phyloP scores from a whole-genome alignment of 1,139 yeast genomes.

The Magnusiomyces tetraspermus region DNA sequence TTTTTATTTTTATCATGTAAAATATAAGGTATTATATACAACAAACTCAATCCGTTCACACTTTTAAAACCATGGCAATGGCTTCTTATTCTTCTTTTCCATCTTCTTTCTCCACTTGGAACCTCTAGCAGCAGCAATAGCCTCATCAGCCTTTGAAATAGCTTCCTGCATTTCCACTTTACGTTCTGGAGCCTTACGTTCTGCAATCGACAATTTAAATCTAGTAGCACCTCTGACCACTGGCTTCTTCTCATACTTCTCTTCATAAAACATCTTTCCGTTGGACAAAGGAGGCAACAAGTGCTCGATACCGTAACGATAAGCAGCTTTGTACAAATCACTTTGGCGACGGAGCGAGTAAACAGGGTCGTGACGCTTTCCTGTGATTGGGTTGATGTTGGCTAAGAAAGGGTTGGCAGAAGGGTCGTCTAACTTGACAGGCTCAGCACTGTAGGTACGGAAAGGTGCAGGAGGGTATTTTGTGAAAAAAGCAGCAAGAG shows the following conservation, averaged over 20 bases:
- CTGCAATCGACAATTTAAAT: slow-evolving; percentile 79
- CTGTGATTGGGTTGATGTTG: slow-evolving; percentile 74
- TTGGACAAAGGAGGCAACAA: slow-evolving; percentile 66
- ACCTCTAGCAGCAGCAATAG: slow-evolving; percentile 57
- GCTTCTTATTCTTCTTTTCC: slow-evolving; percentile 19
- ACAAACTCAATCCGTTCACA: no score
- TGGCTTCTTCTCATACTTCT: slow-evolving; percentile 60
- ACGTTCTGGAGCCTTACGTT: slow-evolving; percentile 57
- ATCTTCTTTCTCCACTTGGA: slow-evolving; percentile 26
- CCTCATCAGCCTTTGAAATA: slow-evolving; percentile 59
- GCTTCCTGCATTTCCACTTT: slow-evolving; percentile 55
- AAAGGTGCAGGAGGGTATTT: slow-evolving; percentile 85
- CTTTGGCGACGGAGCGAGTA: slow-evolving; percentile 79
- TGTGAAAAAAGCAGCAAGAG: slow-evolving; percentile 65
- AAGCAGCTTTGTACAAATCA: slow-evolving; percentile 75
- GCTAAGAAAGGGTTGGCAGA: slow-evolving; percentile 83
- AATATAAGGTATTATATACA: no score
- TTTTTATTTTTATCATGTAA: no score
- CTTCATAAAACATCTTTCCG: slow-evolving; percentile 64
- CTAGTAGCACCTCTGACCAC: slow-evolving; percentile 68
- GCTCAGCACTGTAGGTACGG: slow-evolving; percentile 51
- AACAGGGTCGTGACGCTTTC: slow-evolving; percentile 66
- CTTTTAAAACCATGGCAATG: slow-evolving; percentile 15
- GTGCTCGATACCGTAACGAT: slow-evolving; percentile 68
- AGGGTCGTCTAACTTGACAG: slow-evolving; percentile 57